Evolutionary conservation across 2,329 filamentous ascomycete species (phyloP).

Genomic region (Fusarium agapanthi): DNA sequence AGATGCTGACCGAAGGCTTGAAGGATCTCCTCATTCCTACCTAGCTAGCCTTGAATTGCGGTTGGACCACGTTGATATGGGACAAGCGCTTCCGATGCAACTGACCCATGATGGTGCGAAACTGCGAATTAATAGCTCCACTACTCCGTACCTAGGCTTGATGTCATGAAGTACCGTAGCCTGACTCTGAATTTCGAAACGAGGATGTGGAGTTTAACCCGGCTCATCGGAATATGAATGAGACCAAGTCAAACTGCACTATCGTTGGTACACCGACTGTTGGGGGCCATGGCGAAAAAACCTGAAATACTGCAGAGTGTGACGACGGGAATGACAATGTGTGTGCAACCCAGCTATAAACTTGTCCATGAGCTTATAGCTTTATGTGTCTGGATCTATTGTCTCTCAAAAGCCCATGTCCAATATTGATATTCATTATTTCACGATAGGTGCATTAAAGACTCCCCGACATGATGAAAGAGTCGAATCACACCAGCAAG

Average conservation of each 20-base stretch:
- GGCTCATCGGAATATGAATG: slow-evolving; percentile 1
- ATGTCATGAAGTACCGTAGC: slow-evolving; percentile 16
- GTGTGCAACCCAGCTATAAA: not conserved
- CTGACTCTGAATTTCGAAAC: slow-evolving; percentile 17
- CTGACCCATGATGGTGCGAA: not conserved
- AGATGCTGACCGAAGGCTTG: slow-evolving; percentile 1
- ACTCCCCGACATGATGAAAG: not conserved
- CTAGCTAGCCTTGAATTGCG: slow-evolving; percentile 17
- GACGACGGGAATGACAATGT: slow-evolving; percentile 25
- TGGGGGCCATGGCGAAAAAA: slow-evolving; percentile 9
- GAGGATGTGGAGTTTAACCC: slow-evolving; percentile 1
- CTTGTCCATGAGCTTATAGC: not conserved
- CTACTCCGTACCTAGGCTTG: not conserved
- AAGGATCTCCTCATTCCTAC: slow-evolving; percentile 25
- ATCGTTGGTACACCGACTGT: not conserved
- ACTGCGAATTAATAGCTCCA: slow-evolving; percentile 5
- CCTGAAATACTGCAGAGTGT: slow-evolving; percentile 11
- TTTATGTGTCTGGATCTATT: not conserved
- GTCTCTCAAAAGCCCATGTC: not conserved
- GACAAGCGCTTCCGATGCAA: slow-evolving; percentile 21
- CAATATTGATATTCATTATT: not conserved
- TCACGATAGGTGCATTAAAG: not conserved
- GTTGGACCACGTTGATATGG: slow-evolving; percentile 40
- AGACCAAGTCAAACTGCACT: slow-evolving; percentile 2
- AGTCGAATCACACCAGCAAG: not conserved